These are phyloP conservation scores for Quercus tomentella DNA, from an alignment of 331 rosid genomes.

Conservation along the genomic window DNA sequence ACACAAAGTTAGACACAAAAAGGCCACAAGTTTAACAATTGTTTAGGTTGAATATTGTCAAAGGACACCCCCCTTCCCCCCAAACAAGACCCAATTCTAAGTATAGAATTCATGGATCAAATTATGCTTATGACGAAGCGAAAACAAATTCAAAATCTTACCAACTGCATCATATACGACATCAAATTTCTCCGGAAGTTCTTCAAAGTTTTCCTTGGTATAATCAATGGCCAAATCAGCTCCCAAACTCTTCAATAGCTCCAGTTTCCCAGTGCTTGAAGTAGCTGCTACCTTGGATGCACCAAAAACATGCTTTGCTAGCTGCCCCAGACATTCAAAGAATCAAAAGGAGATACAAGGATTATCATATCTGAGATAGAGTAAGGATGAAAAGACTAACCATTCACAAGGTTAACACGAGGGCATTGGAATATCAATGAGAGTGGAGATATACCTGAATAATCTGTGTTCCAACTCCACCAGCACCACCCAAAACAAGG, in stretches of 20 bases:
- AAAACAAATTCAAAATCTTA: conserved; percentile 12
- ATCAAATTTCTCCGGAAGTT: conserved; percentile 62
- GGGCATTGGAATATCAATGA: not conserved
- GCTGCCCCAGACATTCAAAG: conserved; percentile 20
- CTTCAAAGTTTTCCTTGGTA: conserved; percentile 58
- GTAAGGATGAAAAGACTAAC: not conserved
- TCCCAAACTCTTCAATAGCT: conserved; percentile 51
- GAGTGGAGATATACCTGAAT: conserved; percentile 42
- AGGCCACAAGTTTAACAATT: too few species aligned
- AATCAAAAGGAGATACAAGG: not conserved
- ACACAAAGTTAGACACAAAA: too few species aligned
- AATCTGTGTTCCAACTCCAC: conserved; percentile 65
- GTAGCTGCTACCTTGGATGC: conserved; percentile 74
- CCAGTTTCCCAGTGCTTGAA: conserved; percentile 58
- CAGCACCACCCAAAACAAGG: conserved; percentile 76
- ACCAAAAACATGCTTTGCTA: conserved; percentile 65
- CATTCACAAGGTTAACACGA: too few species aligned
- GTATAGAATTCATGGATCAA: not conserved
- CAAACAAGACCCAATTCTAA: too few species aligned
- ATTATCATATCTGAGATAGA: not conserved
- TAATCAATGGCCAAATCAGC: conserved; percentile 68
- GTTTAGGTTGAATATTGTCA: too few species aligned
- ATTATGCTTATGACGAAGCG: not conserved
- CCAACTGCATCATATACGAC: conserved; percentile 69
- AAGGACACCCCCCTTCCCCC: too few species aligned